These are phyloP conservation scores for Arthrobotrys pseudoclavata DNA, from an alignment of 2,329 filamentous ascomycete genomes.

Conservation along the genomic window DNA sequence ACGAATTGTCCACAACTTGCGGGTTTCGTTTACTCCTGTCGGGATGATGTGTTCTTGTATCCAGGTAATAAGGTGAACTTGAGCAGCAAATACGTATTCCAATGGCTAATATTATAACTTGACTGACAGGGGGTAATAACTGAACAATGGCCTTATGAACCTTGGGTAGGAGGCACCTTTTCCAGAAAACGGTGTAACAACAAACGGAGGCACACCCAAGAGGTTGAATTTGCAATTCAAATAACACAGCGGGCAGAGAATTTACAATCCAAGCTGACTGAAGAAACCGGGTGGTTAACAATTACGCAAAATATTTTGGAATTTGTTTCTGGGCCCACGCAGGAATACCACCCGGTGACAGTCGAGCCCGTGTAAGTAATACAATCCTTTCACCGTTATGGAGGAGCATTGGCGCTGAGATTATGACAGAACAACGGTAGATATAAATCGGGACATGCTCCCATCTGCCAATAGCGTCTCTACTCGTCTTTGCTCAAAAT, in stretches of 20 bases:
- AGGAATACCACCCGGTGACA: neutral
- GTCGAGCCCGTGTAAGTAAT: neutral
- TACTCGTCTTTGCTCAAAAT: neutral
- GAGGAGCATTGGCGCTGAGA: neutral
- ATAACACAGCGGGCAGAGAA: neutral
- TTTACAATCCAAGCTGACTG: neutral
- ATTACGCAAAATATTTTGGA: neutral
- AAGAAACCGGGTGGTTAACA: constrained; percentile 2
- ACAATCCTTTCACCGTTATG: neutral
- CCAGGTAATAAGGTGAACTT: neutral
- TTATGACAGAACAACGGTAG: neutral
- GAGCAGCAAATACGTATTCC: neutral
- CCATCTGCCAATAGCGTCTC: neutral
- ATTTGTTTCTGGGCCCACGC: neutral
- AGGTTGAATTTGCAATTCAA: constrained; percentile 1
- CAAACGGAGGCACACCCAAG: neutral
- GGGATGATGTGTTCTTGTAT: neutral
- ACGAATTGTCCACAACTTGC: neutral
- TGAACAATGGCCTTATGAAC: constrained; percentile 9
- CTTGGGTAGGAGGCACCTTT: neutral
- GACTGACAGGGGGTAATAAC: neutral
- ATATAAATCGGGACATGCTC: neutral
- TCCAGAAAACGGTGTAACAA: neutral
- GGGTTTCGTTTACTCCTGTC: neutral
- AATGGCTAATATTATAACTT: neutral